A percentile compares a stretch with the other conserved stretches of the same genome.
phyloP scores from a whole-genome alignment of 805 yeast genomes.

The Hanseniaspora meyeri region DNA sequence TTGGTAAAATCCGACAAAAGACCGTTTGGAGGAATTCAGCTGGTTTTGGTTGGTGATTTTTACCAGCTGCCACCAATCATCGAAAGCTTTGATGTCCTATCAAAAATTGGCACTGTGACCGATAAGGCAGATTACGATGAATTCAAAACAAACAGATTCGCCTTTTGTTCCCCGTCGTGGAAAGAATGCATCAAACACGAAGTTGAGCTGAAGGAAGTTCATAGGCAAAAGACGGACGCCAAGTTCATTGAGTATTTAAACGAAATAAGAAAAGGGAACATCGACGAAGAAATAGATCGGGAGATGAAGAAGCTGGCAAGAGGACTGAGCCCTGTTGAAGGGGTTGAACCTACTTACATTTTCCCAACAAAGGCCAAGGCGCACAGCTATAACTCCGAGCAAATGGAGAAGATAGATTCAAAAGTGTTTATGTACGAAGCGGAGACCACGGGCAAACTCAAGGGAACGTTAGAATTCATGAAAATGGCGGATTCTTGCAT shows the following conservation, averaged over 20 bases:
- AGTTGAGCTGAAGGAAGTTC: slow-evolving; percentile 49
- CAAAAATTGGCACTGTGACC: neutral
- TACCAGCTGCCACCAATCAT: slow-evolving; percentile 78
- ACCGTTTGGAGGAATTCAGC: slow-evolving; percentile 92
- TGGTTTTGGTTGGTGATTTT: slow-evolving; percentile 85
- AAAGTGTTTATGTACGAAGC: slow-evolving; percentile 35
- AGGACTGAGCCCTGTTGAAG: slow-evolving; percentile 39
- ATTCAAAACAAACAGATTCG: slow-evolving; percentile 33
- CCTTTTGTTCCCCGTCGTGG: slow-evolving; percentile 60
- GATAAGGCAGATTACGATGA: slow-evolving; percentile 14
- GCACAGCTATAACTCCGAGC: slow-evolving; percentile 45
- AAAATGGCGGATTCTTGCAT: slow-evolving; percentile 41
- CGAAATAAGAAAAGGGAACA: slow-evolving; percentile 54
- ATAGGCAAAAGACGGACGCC: slow-evolving; percentile 65
- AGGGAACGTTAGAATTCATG: slow-evolving; percentile 23
- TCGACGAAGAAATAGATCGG: slow-evolving; percentile 36
- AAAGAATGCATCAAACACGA: slow-evolving; percentile 42
- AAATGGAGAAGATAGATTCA: slow-evolving; percentile 39
- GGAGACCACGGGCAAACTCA: slow-evolving; percentile 40
- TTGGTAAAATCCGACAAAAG: slow-evolving; percentile 32
- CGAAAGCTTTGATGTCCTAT: slow-evolving; percentile 22
- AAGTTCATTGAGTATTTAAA: slow-evolving; percentile 62
- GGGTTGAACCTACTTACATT: slow-evolving; percentile 62
- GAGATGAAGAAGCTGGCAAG: slow-evolving; percentile 44
- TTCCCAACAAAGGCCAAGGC: slow-evolving; percentile 67